Conservation (phyloP, 2,329 filamentous ascomycete genomes). For the Davidsoniella australis region DNA sequence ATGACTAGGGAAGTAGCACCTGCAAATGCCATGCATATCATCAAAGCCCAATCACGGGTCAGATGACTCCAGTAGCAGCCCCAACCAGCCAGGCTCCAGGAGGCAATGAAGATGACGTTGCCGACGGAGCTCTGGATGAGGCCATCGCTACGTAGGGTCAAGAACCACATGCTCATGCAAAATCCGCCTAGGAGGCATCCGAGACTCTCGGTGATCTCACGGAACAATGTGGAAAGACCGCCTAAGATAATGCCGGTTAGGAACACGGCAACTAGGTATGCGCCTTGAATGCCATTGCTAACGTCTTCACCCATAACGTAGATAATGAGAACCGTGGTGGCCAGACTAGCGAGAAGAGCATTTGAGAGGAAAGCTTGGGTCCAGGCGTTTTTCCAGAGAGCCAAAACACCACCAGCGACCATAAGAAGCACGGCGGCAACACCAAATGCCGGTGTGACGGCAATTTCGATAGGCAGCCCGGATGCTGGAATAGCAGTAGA, state of each 20-base stretch:
- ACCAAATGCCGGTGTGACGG: constrained; percentile 64
- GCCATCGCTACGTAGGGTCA: constrained; percentile 61
- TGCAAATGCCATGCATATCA: constrained; percentile 59
- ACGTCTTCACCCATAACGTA: constrained; percentile 78
- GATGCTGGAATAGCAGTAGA: neutral
- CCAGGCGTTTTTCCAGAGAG: constrained; percentile 60
- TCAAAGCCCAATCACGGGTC: constrained; percentile 63
- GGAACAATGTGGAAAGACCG: constrained; percentile 57
- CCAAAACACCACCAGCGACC: constrained; percentile 50
- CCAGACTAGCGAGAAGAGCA: constrained; percentile 53
- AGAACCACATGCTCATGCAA: constrained; percentile 77
- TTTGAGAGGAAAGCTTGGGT: constrained; percentile 69
- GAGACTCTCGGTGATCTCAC: constrained; percentile 64
- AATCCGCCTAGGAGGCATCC: constrained; percentile 79
- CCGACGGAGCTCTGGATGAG: constrained; percentile 44
- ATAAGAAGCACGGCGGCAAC: constrained; percentile 66
- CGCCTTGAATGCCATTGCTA: constrained; percentile 61
- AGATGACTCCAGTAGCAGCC: constrained; percentile 62
- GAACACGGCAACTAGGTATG: constrained; percentile 64
- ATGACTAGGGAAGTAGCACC: constrained; percentile 66
- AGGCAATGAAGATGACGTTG: constrained; percentile 59
- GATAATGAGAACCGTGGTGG: constrained; percentile 65
- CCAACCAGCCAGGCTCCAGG: constrained; percentile 51
- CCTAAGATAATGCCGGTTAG: constrained; percentile 61
- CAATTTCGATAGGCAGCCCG: constrained; percentile 44